Percentiles rank a stretch among this genome's conserved stretches.
phyloP scores from a whole-genome alignment of 352 stramenopile genomes.

The Phytopythium aichiense region DNA sequence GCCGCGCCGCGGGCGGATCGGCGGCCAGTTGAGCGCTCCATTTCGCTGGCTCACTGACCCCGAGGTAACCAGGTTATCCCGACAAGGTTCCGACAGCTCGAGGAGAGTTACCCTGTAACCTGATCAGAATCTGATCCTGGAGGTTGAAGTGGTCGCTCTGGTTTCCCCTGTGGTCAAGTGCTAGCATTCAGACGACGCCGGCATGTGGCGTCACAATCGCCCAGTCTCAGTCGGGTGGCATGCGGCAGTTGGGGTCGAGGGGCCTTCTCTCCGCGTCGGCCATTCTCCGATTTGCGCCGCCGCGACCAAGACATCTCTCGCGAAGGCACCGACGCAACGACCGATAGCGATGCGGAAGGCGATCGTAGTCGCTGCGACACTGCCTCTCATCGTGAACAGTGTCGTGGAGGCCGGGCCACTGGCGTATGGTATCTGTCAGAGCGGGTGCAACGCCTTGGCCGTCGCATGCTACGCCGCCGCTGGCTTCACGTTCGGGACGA shows the following conservation, averaged over 20 bases:
- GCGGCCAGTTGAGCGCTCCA: background rate
- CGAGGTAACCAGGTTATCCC: background rate
- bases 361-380: background rate
- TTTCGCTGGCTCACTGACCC: background rate
- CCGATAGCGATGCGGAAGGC: background rate
- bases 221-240: no score
- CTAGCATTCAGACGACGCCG: no score
- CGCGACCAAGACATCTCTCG: background rate
- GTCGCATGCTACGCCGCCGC: constrained; percentile 31
- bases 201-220: no score
- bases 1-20: background rate
- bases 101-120: background rate
- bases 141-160: background rate
- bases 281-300: background rate
- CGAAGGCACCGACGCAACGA: no score
- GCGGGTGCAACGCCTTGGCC: constrained; percentile 28
- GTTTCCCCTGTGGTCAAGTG: no score
- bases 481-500: constrained; percentile 27
- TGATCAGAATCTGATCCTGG: background rate
- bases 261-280: no score
- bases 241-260: no score
- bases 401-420: constrained; percentile 1
- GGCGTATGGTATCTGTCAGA: constrained; percentile 32
- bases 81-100: background rate
- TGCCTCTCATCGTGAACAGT: background rate